These are phyloP conservation scores for Urtica urens DNA, from an alignment of 306 rosid genomes.

Conservation along the genomic window DNA sequence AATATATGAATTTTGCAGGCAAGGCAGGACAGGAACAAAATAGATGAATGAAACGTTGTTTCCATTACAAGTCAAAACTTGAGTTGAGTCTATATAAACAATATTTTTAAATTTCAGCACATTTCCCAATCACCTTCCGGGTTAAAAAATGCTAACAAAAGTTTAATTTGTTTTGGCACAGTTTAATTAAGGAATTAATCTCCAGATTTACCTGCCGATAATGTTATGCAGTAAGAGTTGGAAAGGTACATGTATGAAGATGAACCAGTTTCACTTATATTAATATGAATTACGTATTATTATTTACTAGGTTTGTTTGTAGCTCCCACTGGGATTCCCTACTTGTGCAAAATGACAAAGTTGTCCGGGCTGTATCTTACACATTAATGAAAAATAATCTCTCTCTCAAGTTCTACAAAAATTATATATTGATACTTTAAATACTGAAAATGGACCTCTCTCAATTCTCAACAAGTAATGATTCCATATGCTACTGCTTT, in stretches of 20 bases:
- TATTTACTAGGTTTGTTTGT: too few species aligned
- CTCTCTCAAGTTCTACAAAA: not conserved
- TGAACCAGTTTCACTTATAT: not conserved
- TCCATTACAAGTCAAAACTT: not conserved
- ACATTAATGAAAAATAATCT: not conserved
- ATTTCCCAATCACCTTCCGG: conserved; percentile 7
- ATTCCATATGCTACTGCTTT: not conserved
- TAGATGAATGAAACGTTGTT: not conserved
- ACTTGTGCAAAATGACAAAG: too few species aligned
- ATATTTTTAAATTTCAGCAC: not conserved
- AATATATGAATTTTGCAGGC: not conserved
- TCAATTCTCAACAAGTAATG: conserved; percentile 1
- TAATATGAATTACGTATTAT: too few species aligned
- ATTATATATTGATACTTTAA: too few species aligned
- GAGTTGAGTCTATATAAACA: too few species aligned
- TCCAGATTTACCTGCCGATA: not conserved
- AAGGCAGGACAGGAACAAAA: not conserved
- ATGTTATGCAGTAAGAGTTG: not conserved
- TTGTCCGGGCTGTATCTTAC: too few species aligned
- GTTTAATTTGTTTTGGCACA: not conserved
- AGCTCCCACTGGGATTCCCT: too few species aligned
- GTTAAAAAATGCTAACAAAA: not conserved
- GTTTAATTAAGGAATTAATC: not conserved
- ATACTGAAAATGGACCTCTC: too few species aligned
- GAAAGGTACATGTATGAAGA: not conserved